A percentile compares a stretch with the other conserved stretches of the same genome.
Evolutionary conservation across 2,329 filamentous ascomycete genomes (phyloP).

Genomic region (Fusarium guadeloupense): DNA sequence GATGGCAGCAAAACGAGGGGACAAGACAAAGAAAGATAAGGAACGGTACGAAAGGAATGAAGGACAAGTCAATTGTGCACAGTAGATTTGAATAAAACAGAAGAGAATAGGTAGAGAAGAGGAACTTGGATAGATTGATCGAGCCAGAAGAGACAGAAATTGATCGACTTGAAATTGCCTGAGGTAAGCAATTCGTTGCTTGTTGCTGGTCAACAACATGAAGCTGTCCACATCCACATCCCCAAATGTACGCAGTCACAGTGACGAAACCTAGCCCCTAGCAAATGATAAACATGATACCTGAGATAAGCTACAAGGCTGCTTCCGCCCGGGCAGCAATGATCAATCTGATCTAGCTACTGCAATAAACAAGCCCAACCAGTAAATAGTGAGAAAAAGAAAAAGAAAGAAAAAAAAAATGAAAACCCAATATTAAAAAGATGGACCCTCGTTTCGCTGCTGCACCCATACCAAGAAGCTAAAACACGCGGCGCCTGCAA

Average conservation of each 20-base stretch:
- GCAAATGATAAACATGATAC: background rate
- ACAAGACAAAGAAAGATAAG: conserved; percentile 6
- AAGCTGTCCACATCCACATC: conserved; percentile 14
- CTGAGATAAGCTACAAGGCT: background rate
- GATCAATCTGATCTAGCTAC: conserved; percentile 9
- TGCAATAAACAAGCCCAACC: background rate
- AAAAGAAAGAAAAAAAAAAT: background rate
- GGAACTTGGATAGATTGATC: conserved; percentile 24
- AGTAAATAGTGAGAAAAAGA: background rate
- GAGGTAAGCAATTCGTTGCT: conserved; percentile 32
- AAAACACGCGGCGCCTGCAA: conserved; percentile 31
- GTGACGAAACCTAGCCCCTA: conserved; percentile 20
- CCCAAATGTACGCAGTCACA: conserved; percentile 22
- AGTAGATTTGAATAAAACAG: background rate
- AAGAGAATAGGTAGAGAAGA: conserved; percentile 15
- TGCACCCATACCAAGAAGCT: conserved; percentile 14
- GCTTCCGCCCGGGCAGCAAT: background rate
- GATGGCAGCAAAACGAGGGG: background rate
- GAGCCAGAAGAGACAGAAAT: conserved; percentile 18
- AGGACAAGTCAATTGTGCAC: conserved; percentile 31
- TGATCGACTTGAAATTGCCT: conserved; percentile 33
- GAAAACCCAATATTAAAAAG: conserved; percentile 11
- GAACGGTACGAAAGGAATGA: conserved; percentile 31
- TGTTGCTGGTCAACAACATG: conserved; percentile 34
- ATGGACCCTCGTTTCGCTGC: conserved; percentile 22